Percentiles rank a stretch among this genome's conserved stretches.
Conservation (phyloP, 352 stramenopile genomes). For the Phytophthora foliorum region DNA sequence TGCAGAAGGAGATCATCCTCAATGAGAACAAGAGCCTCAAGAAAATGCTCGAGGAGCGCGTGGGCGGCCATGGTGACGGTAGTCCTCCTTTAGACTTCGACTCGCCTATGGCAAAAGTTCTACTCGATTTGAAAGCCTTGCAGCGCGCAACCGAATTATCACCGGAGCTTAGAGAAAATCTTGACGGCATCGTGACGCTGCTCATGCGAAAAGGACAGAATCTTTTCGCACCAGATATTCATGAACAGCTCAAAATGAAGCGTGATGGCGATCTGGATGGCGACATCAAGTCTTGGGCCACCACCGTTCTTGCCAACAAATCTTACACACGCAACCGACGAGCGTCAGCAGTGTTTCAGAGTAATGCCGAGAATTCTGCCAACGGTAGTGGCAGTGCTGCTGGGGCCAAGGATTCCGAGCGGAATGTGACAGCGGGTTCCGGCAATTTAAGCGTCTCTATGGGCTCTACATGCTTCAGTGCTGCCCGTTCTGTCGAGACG, state of each 20-base stretch:
- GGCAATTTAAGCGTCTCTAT: conserved; percentile 27
- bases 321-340: conserved; percentile 80
- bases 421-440: conserved; percentile 23
- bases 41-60: conserved; percentile 80
- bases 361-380: conserved; percentile 24
- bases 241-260: conserved; percentile 83
- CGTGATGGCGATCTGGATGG: conserved; percentile 73
- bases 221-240: conserved; percentile 83
- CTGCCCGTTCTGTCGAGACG: conserved; percentile 51
- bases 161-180: conserved; percentile 72
- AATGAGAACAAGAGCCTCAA: conserved; percentile 90
- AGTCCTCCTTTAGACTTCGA: conserved; percentile 71
- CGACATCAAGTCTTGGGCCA: conserved; percentile 84
- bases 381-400: conserved; percentile 3
- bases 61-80: conserved; percentile 34
- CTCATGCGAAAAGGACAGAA: conserved; percentile 87
- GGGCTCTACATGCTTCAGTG: conserved; percentile 8
- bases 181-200: conserved; percentile 78
- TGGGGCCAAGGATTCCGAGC: conserved; percentile 30
- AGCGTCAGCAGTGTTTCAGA: conserved; percentile 57
- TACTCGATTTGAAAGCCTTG: conserved; percentile 81
- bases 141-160: conserved; percentile 69
- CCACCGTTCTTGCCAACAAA: conserved; percentile 81
- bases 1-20: conserved; percentile 85
- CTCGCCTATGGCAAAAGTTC: conserved; percentile 83